phyloP scores from a whole-genome alignment of 148 eudicot genomes.

The Simmondsia chinensis region DNA sequence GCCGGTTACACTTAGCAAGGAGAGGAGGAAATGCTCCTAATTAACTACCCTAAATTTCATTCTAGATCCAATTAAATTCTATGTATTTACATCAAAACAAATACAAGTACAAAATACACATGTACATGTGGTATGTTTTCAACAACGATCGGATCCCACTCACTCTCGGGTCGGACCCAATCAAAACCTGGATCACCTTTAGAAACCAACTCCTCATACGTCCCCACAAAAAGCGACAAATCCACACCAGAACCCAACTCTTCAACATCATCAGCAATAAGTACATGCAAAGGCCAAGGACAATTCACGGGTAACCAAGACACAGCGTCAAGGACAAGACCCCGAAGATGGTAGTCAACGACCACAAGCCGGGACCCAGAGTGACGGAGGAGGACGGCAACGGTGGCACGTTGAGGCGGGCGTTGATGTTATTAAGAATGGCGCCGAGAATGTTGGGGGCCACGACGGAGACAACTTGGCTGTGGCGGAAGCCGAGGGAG shows the following conservation, averaged over 20 bases:
- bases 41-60: too few relatives aligned
- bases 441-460: constrained; percentile 45
- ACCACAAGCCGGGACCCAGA: constrained; percentile 13
- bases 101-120: too few relatives aligned
- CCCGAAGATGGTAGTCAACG: constrained; percentile 3
- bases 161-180: constrained; percentile 16
- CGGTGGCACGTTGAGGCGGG: constrained; percentile 20
- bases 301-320: constrained; percentile 1
- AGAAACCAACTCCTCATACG: constrained; percentile 11
- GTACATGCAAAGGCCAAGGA: not conserved
- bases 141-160: constrained; percentile 18
- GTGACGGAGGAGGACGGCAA: constrained; percentile 22
- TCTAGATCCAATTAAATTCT: too few relatives aligned
- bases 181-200: constrained; percentile 11
- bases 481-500: constrained; percentile 12
- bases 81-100: too few relatives aligned
- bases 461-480: constrained; percentile 37
- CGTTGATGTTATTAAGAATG: constrained; percentile 22
- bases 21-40: too few relatives aligned
- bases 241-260: too few relatives aligned
- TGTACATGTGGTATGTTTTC: too few relatives aligned
- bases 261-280: constrained; percentile 2
- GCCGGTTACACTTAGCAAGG: too few relatives aligned
- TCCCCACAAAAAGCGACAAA: too few relatives aligned
- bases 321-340: constrained; percentile 11